Evolutionary conservation across 1,284 basidiomycete genomes (phyloP), one percentile per base, ranked within the genome.

Genomic region (Rhodotorula sp.): DNA sequence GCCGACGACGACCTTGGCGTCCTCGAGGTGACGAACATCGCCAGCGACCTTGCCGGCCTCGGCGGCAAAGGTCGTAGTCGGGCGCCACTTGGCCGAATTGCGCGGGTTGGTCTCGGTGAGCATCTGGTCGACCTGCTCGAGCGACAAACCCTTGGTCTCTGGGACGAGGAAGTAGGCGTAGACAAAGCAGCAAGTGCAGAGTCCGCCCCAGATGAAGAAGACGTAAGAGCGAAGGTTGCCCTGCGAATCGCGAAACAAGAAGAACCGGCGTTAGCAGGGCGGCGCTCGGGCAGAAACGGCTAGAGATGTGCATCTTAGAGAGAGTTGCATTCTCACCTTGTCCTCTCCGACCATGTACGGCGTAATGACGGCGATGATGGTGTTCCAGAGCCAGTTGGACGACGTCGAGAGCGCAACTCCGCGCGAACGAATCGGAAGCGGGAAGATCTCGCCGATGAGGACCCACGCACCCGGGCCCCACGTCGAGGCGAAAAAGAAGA

Each of bases 341-440:
- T 74, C 69, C 21, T n/a, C 31, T 59, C 68, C 70, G 58, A 76
- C 73, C 65, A 76, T 73, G 76, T 75, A 77, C 5, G 72, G 71
- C 19, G 69, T 70, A 48, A 72, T 71, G 47, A 64, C 62, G 18
- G 72, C 69, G 62, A 82, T 79, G 60, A 81, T 75, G 65, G 79
- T 79, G 78, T 82, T 82, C 78, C 77, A 81, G 28, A 81, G 67
- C 81, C 81, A 82, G 77, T 82, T 81, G 48, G 75, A 66, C 3
- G 80, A 78, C 26, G 73, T 75, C 23, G 80, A 80, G 34, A 81
- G 71, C 34, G 72, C 76, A 68, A 81, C 79, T 64, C 75, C 77
- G 52, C 74, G 72, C 19, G 72, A 77, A 21, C 77, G 73, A 64
- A 78, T 77, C 28, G 77, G 71, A 8, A 69, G 70, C 48, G 77